Base-by-base conservation (phyloP, 1,284 basidiomycete species). In the Coniophora puteana region DNA sequence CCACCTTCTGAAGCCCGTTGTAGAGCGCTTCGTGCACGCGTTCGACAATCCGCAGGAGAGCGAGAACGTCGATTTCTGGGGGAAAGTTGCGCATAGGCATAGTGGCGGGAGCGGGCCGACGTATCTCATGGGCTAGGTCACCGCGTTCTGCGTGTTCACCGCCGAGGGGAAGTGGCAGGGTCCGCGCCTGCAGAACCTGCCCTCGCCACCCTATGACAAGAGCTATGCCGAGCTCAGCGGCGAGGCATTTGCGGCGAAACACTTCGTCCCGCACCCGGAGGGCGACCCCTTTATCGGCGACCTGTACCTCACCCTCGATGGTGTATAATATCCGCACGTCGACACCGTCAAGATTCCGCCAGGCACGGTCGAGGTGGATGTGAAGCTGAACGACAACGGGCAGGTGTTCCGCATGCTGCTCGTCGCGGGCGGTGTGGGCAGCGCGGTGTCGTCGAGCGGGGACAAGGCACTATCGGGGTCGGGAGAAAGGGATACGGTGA, bases 341-440 rank as follows among this genome's bases (percentile, higher is more conserved):
- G 51, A 62, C 16, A 52, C 51, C 2, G 33, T 48, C 11, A 33
- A 53, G 17, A 53, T 72, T 5, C 65, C 71, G 3, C 49, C 52
- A 17, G 67, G 65, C 4, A 65, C 59, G 33, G 58, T 52, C 24
- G 60, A 65, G 31, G 51, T 72, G 21, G 58, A 69, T 23, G 64
- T 75, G 21, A 50, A 41, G 13, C 39, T 75, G 8, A 47, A 61
- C 23, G 70, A 72, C 32, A 59, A 62, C 29, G 66, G 66, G 2
- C 36, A 41, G 20, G 4, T 44, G 10, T 46, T 62, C 26, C 48
- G 66, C 12, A 61, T 60, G 38, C 49, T 58, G 39, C 57, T 75
- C 51, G 54, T 68, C 4, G 67, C 69, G 1, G 74, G 73, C 0
- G 55, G 61, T 13, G 49, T 73, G 7, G 70, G 62, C 1, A 51